These are phyloP conservation scores for Eimeria praecox DNA, from an alignment of 169 alveolate species.

Conservation along the genomic window DNA sequence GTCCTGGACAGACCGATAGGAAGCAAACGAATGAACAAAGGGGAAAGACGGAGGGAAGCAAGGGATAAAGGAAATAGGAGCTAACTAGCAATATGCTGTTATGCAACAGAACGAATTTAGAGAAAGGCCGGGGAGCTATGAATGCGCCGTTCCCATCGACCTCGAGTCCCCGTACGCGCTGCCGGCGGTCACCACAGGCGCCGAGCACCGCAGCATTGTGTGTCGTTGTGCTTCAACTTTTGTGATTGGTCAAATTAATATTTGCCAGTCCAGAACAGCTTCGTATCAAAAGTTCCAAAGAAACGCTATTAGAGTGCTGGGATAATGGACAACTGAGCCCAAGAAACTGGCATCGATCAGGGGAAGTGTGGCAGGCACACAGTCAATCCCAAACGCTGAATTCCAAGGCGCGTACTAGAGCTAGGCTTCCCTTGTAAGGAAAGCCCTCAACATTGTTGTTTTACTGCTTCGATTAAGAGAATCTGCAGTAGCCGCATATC, in stretches of 20 bases:
- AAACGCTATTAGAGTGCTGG: not conserved
- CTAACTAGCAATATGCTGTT: not conserved
- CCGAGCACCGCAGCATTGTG: not conserved
- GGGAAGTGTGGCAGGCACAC: not conserved
- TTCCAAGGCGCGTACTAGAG: not conserved
- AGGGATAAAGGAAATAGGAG: not conserved
- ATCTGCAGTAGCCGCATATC: not conserved
- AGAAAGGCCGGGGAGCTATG: not conserved
- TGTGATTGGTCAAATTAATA: not conserved
- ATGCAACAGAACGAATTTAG: not conserved
- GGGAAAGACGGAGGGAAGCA: not conserved
- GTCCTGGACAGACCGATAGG: not conserved
- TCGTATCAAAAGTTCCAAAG: not conserved
- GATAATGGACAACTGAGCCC: not conserved
- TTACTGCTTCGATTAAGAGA: not conserved
- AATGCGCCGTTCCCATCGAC: not conserved
- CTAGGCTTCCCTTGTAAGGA: not conserved
- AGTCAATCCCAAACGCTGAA: not conserved
- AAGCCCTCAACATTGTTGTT: not conserved
- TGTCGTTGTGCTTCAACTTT: not conserved
- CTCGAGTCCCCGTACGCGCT: not conserved
- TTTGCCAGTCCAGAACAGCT: not conserved
- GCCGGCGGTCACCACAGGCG: constrained; percentile 4
- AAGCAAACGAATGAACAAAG: not conserved
- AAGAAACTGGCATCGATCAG: not conserved